Base-by-base conservation (phyloP, 169 alveolate species). In the Fabrea salina region DNA sequence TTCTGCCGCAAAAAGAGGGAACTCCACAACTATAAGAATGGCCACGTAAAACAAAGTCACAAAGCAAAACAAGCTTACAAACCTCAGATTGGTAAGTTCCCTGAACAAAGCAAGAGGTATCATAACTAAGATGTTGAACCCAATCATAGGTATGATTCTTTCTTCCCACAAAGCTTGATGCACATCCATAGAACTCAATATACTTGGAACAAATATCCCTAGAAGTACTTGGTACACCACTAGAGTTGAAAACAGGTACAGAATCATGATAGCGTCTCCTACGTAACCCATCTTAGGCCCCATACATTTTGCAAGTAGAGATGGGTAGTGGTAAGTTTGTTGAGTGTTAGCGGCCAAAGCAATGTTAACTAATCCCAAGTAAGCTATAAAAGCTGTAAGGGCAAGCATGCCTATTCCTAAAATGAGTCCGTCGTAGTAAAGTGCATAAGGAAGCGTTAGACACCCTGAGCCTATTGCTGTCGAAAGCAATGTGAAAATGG, bases 381-480 rank as follows among this genome's bases (percentile, higher is more conserved):
- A 71, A 13, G 74, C 67, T 13, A 72, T 44, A n/a, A 77, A 11
- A 54, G 85, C 86, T 19, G 82, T 81, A 7, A 79, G 43, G 5
- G 75, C 39, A 30, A 84, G 57, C 25, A 89, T 54, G 30, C 77
- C n/a, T 11, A 70, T 22, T 1, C 89, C 89, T 41, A 82, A 35
- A 40, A 66, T 49, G 68, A 86, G 53, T 8, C 94, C 90, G 35
- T 71, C 68, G 32, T 77, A 33, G 2, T 67, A 41, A 37, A 86
- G 49, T 47, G 77, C 82, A 56, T 57, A 83, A 43, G 94, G 94
- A 0, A 89, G 40, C 6, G 92, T 82, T n/a, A 89, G 57, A 33
- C 82, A 79, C 8, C 94, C 94, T 19, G 86, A 82, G 51, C 94
- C 94, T 33, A 89, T 77, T 16, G 90, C 85, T n/a, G 79, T 77